These are phyloP conservation scores for Chalciporus piperatus DNA, from an alignment of 768 basidiomycete species.

Conservation along the genomic window DNA sequence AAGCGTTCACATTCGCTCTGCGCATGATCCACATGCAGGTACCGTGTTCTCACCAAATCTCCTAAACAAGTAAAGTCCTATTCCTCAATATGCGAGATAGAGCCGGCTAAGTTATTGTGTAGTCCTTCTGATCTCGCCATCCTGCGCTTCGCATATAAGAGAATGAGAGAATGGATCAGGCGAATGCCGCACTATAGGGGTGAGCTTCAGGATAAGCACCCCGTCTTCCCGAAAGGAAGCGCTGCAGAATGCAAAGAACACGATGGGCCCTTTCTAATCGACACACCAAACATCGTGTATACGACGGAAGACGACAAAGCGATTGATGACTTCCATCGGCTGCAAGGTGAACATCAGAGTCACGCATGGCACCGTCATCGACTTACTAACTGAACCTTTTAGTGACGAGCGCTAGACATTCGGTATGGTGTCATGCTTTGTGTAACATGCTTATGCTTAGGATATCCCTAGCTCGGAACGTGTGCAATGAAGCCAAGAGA, in stretches of 20 bases:
- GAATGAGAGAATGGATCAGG: conserved; percentile 26
- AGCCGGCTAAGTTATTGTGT: background rate
- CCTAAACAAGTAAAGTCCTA: conserved; percentile 37
- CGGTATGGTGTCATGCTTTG: conserved; percentile 17
- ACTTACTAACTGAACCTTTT: background rate
- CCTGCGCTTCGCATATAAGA: conserved; percentile 28
- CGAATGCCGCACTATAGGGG: conserved; percentile 43
- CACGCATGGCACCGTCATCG: too few species aligned
- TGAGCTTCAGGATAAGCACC: conserved; percentile 23
- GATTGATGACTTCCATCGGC: conserved; percentile 28
- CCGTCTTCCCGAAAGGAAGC: conserved; percentile 20
- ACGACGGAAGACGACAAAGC: conserved; percentile 34
- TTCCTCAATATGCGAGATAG: too few species aligned
- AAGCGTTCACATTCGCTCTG: conserved; percentile 46
- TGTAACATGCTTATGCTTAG: background rate
- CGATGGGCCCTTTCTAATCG: conserved; percentile 20
- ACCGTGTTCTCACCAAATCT: conserved; percentile 46
- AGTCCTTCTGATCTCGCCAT: conserved; percentile 28
- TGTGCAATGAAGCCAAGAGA: conserved; percentile 65
- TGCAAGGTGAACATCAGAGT: conserved; percentile 11
- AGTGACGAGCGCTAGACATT: conserved; percentile 34
- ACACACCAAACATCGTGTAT: conserved; percentile 31
- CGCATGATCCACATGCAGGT: conserved; percentile 37
- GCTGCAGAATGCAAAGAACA: conserved; percentile 23
- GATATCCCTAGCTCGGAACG: conserved; percentile 48